phyloP scores from a whole-genome alignment of 495 filamentous ascomycete species.

The Hypoxylon perforatum region DNA sequence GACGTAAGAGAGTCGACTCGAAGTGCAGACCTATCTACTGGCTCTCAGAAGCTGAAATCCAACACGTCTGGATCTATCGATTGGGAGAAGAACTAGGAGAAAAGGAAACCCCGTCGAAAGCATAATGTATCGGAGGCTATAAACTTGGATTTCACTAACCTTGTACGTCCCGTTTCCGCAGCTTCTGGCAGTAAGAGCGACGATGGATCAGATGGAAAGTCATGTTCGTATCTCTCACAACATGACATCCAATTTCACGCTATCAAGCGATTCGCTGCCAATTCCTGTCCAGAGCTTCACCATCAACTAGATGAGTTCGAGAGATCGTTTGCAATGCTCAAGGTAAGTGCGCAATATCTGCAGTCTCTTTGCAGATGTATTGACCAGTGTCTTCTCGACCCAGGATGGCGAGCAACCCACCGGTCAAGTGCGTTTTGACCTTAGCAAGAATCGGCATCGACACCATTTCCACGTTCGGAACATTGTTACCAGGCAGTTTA shows the following conservation, averaged over 20 bases:
- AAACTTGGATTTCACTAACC: background rate
- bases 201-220: slow-evolving; percentile 6
- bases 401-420: slow-evolving; percentile 8
- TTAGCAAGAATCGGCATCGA: slow-evolving; percentile 24
- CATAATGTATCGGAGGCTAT: slow-evolving; percentile 43
- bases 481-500: slow-evolving; percentile 48
- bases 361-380: background rate
- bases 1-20: slow-evolving; percentile 24
- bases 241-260: slow-evolving; percentile 22
- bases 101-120: slow-evolving; percentile 37
- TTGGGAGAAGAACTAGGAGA: slow-evolving; percentile 37
- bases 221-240: slow-evolving; percentile 20
- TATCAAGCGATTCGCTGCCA: slow-evolving; percentile 14
- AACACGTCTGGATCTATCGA: slow-evolving; percentile 39
- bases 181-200: background rate
- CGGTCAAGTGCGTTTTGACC: slow-evolving; percentile 23
- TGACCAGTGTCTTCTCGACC: slow-evolving; percentile 12
- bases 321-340: slow-evolving; percentile 8
- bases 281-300: slow-evolving; percentile 44
- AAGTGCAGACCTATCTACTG: slow-evolving; percentile 23
- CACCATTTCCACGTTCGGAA: slow-evolving; percentile 36
- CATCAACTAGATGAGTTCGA: slow-evolving; percentile 25
- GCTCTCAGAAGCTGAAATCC: slow-evolving; percentile 26
- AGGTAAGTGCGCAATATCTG: slow-evolving; percentile 1
- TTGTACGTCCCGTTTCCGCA: background rate